Evolutionary conservation across 2,329 filamentous ascomycete species (phyloP), one percentile per base, ranked within the genome.

Genomic region (Graphilbum fragrans): DNA sequence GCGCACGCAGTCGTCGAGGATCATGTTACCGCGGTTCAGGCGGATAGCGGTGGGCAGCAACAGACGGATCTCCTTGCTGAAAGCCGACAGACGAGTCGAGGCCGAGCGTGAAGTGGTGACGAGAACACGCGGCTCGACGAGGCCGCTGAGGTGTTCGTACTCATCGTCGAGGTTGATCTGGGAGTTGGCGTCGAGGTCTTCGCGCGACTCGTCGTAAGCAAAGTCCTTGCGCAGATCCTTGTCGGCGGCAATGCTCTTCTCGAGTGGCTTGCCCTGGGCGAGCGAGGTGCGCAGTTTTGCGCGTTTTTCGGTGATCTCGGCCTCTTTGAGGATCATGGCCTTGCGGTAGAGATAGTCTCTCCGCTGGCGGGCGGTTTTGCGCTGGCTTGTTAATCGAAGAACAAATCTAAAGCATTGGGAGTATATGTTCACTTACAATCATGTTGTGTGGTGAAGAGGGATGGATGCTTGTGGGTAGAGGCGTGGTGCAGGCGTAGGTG

Each of bases 91-190:
- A 41, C 92, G 74, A 37, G 84, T 82, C 23, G 82, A 90, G 18
- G 92, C 90, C 50, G 90, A 83, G 55, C 92, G 77, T 36, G 84
- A 92, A 4, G 92, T 98, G 20, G 90, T 94, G 39, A 95, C 85
- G 7, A 96, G 73, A 4, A 94, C 80, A 14, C 50, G 47, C 35
- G 46, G 87, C 51, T 96, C 92, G 31, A 92, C 77, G 32, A 96
- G 77, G 25, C 92, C 92, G n/a, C 84, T 92, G 1, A 95, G 74
- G 50, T 88, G 79, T 20, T 82, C 77, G 59, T 95, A 96, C 64
- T 96, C 90, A 54, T 94, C 86, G 56, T 93, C 86, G 18, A 93
- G 63, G 42, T 85, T 81, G 17, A 86, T 62, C 57, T 81, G 72
- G 43, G 86, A 80, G 43, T 85, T 72, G 17, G 69, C 66, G 3